Conservation (phyloP, 1,139 yeast genomes). For the Kazachstania sp. region DNA sequence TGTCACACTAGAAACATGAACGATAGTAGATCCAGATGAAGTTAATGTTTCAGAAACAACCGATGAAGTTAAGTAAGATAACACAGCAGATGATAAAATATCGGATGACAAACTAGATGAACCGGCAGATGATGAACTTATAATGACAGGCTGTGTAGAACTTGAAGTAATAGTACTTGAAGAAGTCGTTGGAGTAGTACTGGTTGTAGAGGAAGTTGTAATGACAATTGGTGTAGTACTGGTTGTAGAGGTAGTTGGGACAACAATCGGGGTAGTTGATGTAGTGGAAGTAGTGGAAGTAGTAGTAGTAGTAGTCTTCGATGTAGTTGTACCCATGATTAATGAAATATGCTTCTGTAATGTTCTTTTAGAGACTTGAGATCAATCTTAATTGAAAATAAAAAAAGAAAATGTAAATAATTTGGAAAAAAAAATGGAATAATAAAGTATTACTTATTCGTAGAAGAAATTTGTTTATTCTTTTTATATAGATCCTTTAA, state of each 20-base stretch:
- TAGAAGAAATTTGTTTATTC: too few relatives aligned
- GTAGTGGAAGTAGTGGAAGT: background rate
- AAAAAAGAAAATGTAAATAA: background rate
- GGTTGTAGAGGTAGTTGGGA: background rate
- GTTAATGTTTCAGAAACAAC: background rate
- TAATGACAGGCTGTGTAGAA: background rate
- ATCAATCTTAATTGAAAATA: too few relatives aligned
- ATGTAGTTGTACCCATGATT: conserved; percentile 1
- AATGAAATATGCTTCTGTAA: background rate
- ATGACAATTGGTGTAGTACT: background rate
- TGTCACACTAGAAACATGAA: background rate
- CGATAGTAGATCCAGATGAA: background rate
- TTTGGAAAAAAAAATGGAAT: too few relatives aligned
- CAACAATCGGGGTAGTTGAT: background rate
- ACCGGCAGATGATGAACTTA: background rate
- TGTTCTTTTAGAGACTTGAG: too few relatives aligned
- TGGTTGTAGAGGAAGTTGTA: background rate
- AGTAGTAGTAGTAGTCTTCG: background rate
- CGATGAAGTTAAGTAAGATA: conserved; percentile 1
- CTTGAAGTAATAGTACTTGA: background rate
- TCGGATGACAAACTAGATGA: background rate
- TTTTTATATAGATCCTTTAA: too few relatives aligned
- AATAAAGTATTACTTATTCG: too few relatives aligned
- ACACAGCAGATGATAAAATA: background rate
- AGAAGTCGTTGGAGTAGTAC: background rate